Percentiles rank a stretch among this genome's conserved stretches.
Conservation (phyloP, 345 rosid genomes). For the Eucalyptus shirleyi region DNA sequence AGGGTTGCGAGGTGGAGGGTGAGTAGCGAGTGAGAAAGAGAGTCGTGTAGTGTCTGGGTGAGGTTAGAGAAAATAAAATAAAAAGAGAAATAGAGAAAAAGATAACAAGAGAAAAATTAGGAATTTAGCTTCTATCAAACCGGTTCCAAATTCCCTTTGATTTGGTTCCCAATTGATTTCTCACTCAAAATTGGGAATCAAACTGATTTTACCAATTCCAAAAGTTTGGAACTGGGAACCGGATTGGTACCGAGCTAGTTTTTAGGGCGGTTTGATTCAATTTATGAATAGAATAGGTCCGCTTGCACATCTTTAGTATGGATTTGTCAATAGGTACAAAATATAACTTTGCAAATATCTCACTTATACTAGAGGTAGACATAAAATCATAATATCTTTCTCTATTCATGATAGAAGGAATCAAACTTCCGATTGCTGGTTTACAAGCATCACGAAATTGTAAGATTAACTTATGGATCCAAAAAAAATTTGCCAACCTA, state of each 20-base stretch:
- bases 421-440: not conserved
- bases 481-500: not conserved
- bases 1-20: not conserved
- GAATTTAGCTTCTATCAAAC: not conserved
- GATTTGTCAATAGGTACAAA: not conserved
- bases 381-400: not conserved
- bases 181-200: not conserved
- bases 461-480: not conserved
- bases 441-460: not conserved
- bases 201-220: too few relatives aligned
- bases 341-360: not conserved
- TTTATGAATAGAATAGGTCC: rapidly evolving
- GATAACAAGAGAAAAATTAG: not conserved
- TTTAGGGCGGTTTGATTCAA: rapidly evolving
- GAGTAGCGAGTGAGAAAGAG: not conserved
- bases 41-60: not conserved
- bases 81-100: not conserved
- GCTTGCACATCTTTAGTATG: not conserved
- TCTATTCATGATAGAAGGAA: not conserved
- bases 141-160: rapidly evolving
- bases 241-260: rapidly evolving
- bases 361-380: not conserved
- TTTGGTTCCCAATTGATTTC: not conserved
- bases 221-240: too few relatives aligned
- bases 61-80: not conserved